Base-by-base conservation (phyloP, 345 rosid species). In the Nasturtium officinale region DNA sequence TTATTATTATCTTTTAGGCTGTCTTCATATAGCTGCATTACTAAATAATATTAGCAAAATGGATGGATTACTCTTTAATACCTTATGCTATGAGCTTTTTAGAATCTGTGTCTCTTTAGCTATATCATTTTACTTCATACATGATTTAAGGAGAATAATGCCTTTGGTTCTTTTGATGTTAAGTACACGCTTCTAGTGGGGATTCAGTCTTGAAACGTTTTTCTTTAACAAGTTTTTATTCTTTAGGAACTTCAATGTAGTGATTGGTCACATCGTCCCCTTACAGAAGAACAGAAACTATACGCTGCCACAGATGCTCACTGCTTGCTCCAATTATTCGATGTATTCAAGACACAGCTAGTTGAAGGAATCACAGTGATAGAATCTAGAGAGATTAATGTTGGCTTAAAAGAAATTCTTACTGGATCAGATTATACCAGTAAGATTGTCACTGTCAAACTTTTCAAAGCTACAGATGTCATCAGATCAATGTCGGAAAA, bases 231-330 rank as follows among this genome's bases (percentile, higher is more conserved):
- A 46, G 56, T 13, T 62, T 56, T 64, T 40, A 9, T 67, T 85
- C 71, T 78, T 73, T 87, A 91, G 98, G 98, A 89, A 61, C 95
- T 89, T 87, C 96, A 91, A 85, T 94, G 97, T 85, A 94, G 98
- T 87, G 95, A 94, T 75, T 94, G 97, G 98, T 88, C 98, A 29
- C 84, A 51, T 62, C 96, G 91, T 75, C 97, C 98, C 85, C 95
- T 91, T 82, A 85, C 88, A 56, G 92, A 89, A 85, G 96, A 87
- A 80, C 98, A 94, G 83, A 91, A 85, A 77, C 71, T 71, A 46
- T 91, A 91, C 78, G 96, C 96, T 56, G 97, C 98, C 17, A 81
- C 65, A 42, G 98, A 94, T 88, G 96, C 96, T 7, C 90, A 85
- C 72, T 90, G 97, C 86, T 83, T 94, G 82, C 87, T 94, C 61